Percentiles rank a stretch among this genome's conserved stretches.
These are phyloP conservation scores for Aethionema arabicum DNA, from an alignment of 345 rosid species.

Conservation along the genomic window DNA sequence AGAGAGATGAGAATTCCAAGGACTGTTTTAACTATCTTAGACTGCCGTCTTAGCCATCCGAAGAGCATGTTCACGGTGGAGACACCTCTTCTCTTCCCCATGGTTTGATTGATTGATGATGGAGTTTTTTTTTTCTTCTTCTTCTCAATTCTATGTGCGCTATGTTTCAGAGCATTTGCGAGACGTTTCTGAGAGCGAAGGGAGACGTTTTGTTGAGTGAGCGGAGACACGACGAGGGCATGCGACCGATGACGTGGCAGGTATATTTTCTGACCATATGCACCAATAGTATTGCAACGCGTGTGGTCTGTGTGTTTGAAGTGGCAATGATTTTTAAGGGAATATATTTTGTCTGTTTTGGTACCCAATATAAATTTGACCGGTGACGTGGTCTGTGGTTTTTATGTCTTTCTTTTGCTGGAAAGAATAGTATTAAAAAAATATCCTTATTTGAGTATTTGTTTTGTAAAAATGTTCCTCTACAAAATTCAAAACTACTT, in stretches of 20 bases:
- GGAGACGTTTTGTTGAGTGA: slow-evolving; percentile 38
- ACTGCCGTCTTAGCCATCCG: slow-evolving; percentile 51
- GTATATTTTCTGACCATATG: slow-evolving; percentile 1
- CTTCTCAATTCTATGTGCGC: slow-evolving; percentile 9
- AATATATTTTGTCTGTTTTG: background rate
- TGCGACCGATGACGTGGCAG: slow-evolving; percentile 46
- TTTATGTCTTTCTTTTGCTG: too few species aligned
- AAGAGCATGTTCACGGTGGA: slow-evolving; percentile 42
- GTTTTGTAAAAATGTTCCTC: too few species aligned
- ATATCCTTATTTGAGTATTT: too few species aligned
- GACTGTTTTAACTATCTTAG: slow-evolving; percentile 50
- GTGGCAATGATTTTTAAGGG: background rate
- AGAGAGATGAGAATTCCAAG: slow-evolving; percentile 35
- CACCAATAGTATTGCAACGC: slow-evolving; percentile 25
- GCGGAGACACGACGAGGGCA: slow-evolving; percentile 49
- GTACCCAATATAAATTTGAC: slow-evolving; percentile 6
- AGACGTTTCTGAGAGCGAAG: slow-evolving; percentile 27
- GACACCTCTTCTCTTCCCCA: slow-evolving; percentile 59
- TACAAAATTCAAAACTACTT: too few species aligned
- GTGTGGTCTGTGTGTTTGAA: too few species aligned
- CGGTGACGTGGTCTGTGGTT: too few species aligned
- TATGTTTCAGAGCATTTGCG: slow-evolving; percentile 26
- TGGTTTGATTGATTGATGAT: slow-evolving; percentile 22
- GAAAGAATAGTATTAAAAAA: too few species aligned
- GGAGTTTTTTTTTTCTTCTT: slow-evolving; percentile 11